Evolutionary conservation across 2,329 filamentous ascomycete species (phyloP).

Genomic region (Alternaria sp.): DNA sequence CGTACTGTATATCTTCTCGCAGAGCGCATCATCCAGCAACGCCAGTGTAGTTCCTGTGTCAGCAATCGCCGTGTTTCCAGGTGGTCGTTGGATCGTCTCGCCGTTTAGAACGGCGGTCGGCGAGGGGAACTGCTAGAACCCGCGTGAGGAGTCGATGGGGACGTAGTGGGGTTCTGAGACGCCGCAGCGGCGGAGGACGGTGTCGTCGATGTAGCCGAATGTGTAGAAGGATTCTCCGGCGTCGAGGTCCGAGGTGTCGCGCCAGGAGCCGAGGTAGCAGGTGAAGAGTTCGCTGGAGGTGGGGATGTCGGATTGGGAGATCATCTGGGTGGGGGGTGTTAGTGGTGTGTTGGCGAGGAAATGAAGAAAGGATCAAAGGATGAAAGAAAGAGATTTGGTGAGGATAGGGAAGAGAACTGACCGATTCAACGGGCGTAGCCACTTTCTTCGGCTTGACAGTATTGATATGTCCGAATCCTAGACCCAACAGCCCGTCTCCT

Average conservation of each 20-base stretch:
- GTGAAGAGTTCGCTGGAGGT: slow-evolving; percentile 66
- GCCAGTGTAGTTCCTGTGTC: slow-evolving; percentile 75
- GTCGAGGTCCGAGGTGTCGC: slow-evolving; percentile 46
- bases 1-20: slow-evolving; percentile 66
- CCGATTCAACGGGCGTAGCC: slow-evolving; percentile 65
- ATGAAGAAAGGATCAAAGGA: no score
- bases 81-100: slow-evolving; percentile 53
- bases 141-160: slow-evolving; percentile 66
- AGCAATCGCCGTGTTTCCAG: slow-evolving; percentile 69
- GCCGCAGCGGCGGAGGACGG: slow-evolving; percentile 62
- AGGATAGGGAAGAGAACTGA: not conserved
- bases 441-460: slow-evolving; percentile 63
- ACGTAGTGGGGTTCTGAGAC: slow-evolving; percentile 65
- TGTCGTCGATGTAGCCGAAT: slow-evolving; percentile 73
- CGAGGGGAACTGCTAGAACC: slow-evolving; percentile 73
- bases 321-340: slow-evolving; percentile 59
- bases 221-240: slow-evolving; percentile 66
- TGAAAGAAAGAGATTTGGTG: no score
- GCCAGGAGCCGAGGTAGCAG: slow-evolving; percentile 64
- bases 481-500: slow-evolving; percentile 70
- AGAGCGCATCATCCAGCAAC: slow-evolving; percentile 67
- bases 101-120: slow-evolving; percentile 64
- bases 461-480: slow-evolving; percentile 70
- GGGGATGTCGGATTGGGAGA: slow-evolving; percentile 61
- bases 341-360: not conserved